Conservation (phyloP, 2,329 filamentous ascomycete species). For the Clonostachys byssicola region DNA sequence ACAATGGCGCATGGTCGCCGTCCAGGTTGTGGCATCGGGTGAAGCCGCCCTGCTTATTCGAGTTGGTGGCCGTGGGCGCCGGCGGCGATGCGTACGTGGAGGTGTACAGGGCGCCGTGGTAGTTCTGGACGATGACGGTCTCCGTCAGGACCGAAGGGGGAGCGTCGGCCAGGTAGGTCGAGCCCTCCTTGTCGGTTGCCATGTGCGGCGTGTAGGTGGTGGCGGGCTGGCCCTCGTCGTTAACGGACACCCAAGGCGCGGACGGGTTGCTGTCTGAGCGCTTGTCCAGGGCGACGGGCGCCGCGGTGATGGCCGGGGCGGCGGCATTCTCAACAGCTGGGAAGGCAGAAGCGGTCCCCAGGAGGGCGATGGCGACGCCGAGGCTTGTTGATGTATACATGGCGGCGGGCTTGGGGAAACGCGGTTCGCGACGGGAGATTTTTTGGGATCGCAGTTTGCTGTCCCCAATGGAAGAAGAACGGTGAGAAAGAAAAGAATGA, state of each 20-base stretch:
- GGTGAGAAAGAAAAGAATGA: too few relatives aligned
- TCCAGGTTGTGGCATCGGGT: conserved; percentile 42
- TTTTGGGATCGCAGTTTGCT: too few relatives aligned
- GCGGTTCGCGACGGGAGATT: too few relatives aligned
- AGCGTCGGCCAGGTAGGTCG: conserved; percentile 27
- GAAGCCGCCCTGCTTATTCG: conserved; percentile 41
- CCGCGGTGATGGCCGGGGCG: conserved; percentile 7
- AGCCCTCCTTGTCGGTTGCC: conserved; percentile 37
- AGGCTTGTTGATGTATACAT: too few relatives aligned
- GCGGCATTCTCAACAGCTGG: conserved; percentile 15
- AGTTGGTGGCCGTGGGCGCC: conserved; percentile 34
- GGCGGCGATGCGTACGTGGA: conserved; percentile 34
- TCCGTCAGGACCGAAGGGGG: conserved; percentile 43
- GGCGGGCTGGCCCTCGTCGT: conserved; percentile 35
- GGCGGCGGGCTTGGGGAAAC: too few relatives aligned
- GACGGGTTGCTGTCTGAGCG: conserved; percentile 15
- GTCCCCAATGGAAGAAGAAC: too few relatives aligned
- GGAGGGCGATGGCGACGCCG: conserved; percentile 12
- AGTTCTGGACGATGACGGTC: conserved; percentile 29
- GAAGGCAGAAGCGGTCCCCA: conserved; percentile 18
- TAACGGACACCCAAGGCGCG: conserved; percentile 47
- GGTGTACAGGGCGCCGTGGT: conserved; percentile 28
- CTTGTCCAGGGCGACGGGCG: conserved; percentile 13
- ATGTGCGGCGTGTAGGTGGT: conserved; percentile 44
- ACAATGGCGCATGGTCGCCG: conserved; percentile 45